phyloP scores from a whole-genome alignment of 2,329 filamentous ascomycete genomes.

The Capronia epimyces region DNA sequence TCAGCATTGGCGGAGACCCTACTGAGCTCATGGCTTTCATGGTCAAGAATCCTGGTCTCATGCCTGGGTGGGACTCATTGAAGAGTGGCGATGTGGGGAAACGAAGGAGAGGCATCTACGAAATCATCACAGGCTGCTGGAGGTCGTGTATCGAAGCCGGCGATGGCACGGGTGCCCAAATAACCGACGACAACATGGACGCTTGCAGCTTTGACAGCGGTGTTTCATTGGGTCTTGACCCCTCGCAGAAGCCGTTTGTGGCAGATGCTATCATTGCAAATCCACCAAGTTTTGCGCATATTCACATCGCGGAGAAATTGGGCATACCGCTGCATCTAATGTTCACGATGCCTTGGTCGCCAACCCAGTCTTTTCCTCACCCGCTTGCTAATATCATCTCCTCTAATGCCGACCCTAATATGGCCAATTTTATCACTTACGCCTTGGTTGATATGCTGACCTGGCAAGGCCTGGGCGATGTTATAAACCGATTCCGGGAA shows the following conservation, averaged over 20 bases:
- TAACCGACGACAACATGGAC: slow-evolving; percentile 51
- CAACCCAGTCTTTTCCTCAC: slow-evolving; percentile 79
- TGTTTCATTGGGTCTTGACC: slow-evolving; percentile 39
- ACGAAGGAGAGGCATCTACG: slow-evolving; percentile 66
- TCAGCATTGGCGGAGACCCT: slow-evolving; percentile 69
- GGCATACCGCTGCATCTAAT: slow-evolving; percentile 76
- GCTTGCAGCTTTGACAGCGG: slow-evolving; percentile 33
- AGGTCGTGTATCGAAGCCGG: slow-evolving; percentile 75
- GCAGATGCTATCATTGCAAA: slow-evolving; percentile 87
- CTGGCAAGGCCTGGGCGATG: slow-evolving; percentile 84
- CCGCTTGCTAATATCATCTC: slow-evolving; percentile 76
- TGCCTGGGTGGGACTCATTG: slow-evolving; percentile 74
- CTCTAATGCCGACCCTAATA: slow-evolving; percentile 66
- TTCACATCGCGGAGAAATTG: slow-evolving; percentile 73
- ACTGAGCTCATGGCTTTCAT: slow-evolving; percentile 79
- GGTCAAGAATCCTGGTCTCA: slow-evolving; percentile 81
- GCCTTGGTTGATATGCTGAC: slow-evolving; percentile 84
- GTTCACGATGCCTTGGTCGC: slow-evolving; percentile 94
- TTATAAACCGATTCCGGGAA: slow-evolving; percentile 82
- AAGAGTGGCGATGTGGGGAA: slow-evolving; percentile 71
- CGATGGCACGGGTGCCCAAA: slow-evolving; percentile 53
- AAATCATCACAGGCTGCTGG: slow-evolving; percentile 83
- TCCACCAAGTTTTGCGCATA: slow-evolving; percentile 69
- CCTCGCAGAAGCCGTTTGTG: slow-evolving; percentile 60
- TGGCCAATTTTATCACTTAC: slow-evolving; percentile 79